phyloP scores from a whole-genome alignment of 2,329 filamentous ascomycete genomes.

The Fusarium torulosum region DNA sequence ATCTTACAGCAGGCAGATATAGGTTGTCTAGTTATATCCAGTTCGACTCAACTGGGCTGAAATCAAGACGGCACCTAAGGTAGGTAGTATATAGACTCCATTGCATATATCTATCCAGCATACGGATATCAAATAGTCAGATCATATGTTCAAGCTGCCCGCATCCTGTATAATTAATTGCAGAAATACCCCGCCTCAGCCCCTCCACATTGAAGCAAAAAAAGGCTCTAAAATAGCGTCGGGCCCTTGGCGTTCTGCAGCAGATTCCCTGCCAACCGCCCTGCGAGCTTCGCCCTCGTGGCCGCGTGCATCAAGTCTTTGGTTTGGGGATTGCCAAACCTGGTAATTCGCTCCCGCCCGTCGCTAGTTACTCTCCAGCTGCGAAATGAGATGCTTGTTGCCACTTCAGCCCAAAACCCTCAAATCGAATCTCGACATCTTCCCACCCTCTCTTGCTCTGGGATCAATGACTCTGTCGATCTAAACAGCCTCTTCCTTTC shows the following conservation, averaged over 20 bases:
- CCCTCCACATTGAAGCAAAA: slow-evolving; percentile 18
- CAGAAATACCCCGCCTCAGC: slow-evolving; percentile 16
- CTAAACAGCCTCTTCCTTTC: slow-evolving; percentile 10
- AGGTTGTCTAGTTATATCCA: no score
- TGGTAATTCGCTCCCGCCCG: slow-evolving; percentile 3
- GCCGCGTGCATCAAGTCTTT: slow-evolving; percentile 24
- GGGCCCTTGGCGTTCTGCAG: slow-evolving; percentile 18
- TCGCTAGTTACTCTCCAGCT: neutral
- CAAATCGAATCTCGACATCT: slow-evolving; percentile 28
- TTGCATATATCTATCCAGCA: no score
- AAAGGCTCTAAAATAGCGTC: slow-evolving; percentile 26
- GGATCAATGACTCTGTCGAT: slow-evolving; percentile 27
- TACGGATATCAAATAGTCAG: no score
- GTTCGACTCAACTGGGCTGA: no score
- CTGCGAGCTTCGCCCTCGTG: slow-evolving; percentile 40
- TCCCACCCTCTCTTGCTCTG: slow-evolving; percentile 30
- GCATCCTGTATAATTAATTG: neutral
- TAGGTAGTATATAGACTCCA: no score
- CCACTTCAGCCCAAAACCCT: slow-evolving; percentile 33
- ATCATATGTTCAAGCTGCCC: no score
- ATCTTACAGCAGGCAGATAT: no score
- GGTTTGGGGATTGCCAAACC: slow-evolving; percentile 17
- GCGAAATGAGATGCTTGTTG: slow-evolving; percentile 19
- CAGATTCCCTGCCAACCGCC: slow-evolving; percentile 31
- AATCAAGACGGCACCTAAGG: no score